Evolutionary conservation across 164 flowering plant species (phyloP).

Genomic region (Magnolia changhungtana): DNA sequence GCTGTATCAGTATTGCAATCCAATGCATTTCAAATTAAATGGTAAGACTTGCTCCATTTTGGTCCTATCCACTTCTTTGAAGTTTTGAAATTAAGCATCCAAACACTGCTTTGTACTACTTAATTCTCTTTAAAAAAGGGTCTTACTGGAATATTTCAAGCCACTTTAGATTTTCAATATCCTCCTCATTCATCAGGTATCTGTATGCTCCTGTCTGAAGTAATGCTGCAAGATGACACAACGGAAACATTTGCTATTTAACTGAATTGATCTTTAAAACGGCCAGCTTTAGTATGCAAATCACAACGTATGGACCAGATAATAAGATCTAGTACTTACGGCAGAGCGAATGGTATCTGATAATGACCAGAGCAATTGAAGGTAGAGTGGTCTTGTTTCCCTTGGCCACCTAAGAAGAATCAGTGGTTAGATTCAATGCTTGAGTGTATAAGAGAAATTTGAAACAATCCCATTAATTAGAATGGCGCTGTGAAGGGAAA

Average conservation of each 20-base stretch:
- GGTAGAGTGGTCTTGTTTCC: slow-evolving; percentile 62
- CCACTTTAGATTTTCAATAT: slow-evolving; percentile 40
- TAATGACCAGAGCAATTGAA: slow-evolving; percentile 62
- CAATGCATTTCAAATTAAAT: too few species aligned
- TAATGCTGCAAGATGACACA: slow-evolving; percentile 22
- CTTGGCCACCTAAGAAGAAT: slow-evolving; percentile 55
- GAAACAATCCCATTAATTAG: neutral
- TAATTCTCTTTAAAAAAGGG: too few species aligned
- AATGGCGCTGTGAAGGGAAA: neutral
- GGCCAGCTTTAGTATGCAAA: too few species aligned
- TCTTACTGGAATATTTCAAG: slow-evolving; percentile 36
- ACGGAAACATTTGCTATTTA: neutral
- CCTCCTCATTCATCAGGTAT: slow-evolving; percentile 41
- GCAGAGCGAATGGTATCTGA: slow-evolving; percentile 76
- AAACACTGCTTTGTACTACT: too few species aligned
- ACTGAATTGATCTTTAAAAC: neutral
- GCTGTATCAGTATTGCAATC: too few species aligned
- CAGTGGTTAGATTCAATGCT: neutral
- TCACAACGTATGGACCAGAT: neutral
- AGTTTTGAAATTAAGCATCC: too few species aligned
- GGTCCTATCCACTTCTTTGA: too few species aligned
- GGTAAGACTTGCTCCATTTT: too few species aligned
- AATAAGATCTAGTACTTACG: slow-evolving; percentile 28
- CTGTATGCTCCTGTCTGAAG: slow-evolving; percentile 32
- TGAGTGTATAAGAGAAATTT: neutral